phyloP scores from a whole-genome alignment of 2,329 filamentous ascomycete genomes.

The Trichoderma sp. region DNA sequence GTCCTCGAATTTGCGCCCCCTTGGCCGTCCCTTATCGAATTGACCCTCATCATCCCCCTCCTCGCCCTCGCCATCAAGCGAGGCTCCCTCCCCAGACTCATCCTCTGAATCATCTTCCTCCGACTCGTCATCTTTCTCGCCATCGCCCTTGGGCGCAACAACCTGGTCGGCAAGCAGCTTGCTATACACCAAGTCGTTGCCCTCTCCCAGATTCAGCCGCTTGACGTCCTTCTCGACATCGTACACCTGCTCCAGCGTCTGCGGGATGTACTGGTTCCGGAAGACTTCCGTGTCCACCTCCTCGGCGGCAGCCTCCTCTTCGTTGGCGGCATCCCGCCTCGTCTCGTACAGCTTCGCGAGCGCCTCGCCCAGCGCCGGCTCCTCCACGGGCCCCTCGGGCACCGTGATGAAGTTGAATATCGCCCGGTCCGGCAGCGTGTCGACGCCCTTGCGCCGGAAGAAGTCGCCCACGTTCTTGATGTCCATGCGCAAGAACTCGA shows the following conservation, averaged over 20 bases:
- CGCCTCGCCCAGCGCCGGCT: conserved; percentile 60
- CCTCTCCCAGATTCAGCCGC: conserved; percentile 71
- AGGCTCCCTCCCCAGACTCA: conserved; percentile 53
- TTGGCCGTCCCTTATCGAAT: conserved; percentile 68
- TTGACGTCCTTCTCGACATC: conserved; percentile 90
- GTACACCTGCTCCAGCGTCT: conserved; percentile 93
- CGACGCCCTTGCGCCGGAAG: conserved; percentile 82
- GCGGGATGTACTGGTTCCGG: conserved; percentile 93
- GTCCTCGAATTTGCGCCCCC: conserved; percentile 85
- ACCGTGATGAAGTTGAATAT: conserved; percentile 82
- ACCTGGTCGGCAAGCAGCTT: conserved; percentile 76
- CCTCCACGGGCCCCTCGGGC: conserved; percentile 60
- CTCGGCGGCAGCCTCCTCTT: conserved; percentile 58
- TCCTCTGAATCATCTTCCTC: conserved; percentile 49
- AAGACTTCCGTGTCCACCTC: conserved; percentile 91
- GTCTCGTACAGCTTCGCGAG: conserved; percentile 69
- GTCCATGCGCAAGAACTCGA: conserved; percentile 96
- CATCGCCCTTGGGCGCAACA: conserved; percentile 45
- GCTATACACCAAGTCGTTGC: conserved; percentile 79
- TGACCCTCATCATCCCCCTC: conserved; percentile 51
- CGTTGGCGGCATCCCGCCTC: conserved; percentile 52
- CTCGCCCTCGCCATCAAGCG: conserved; percentile 48
- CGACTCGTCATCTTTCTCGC: conserved; percentile 41
- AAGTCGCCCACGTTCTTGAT: conserved; percentile 97
- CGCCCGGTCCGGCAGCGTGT: conserved; percentile 75